Conservation (phyloP, 31 red algal species). For the Pterothamnion heteromorphum region DNA sequence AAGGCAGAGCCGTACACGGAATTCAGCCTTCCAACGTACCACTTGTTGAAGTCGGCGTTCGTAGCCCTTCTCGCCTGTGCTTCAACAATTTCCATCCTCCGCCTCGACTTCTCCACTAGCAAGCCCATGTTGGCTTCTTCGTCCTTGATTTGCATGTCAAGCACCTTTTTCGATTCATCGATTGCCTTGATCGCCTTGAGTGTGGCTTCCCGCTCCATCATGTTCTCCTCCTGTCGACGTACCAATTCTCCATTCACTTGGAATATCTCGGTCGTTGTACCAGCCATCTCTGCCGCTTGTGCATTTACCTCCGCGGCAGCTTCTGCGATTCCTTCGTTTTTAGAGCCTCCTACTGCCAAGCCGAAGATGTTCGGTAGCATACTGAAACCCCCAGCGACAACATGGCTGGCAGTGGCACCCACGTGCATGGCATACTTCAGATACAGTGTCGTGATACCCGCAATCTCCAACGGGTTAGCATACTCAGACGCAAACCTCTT, state of each 20-base stretch:
- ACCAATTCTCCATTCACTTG: neutral
- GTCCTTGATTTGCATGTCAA: neutral
- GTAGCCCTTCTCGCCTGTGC: neutral
- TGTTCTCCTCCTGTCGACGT: neutral
- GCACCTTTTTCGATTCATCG: neutral
- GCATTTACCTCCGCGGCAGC: neutral
- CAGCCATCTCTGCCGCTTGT: neutral
- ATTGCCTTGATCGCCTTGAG: conserved; percentile 1
- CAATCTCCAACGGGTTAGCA: neutral
- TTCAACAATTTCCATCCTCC: neutral
- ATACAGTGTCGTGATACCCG: neutral
- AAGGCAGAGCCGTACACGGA: no score
- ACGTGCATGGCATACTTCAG: neutral
- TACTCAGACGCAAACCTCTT: neutral
- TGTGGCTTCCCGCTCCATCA: neutral
- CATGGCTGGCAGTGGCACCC: neutral
- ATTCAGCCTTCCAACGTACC: no score
- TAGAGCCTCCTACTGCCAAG: neutral
- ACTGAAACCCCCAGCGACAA: neutral
- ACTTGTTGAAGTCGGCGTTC: no score
- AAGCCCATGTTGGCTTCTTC: neutral
- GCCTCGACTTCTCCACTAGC: neutral
- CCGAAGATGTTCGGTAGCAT: neutral
- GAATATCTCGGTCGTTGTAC: neutral
- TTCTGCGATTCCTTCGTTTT: neutral